Conservation (phyloP, 2,329 filamentous ascomycete genomes). For the Periconia sp. region DNA sequence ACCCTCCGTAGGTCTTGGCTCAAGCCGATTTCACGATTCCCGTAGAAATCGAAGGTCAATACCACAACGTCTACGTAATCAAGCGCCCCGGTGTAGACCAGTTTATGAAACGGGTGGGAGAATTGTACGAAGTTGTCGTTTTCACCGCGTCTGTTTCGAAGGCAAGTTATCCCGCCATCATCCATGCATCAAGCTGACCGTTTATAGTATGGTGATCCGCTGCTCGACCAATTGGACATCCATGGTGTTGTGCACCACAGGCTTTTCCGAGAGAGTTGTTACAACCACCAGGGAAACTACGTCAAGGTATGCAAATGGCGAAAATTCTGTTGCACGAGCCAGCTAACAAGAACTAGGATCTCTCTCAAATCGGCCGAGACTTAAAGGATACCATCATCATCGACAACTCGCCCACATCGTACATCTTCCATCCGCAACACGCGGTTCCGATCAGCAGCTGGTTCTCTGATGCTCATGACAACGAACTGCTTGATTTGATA, state of each 20-base stretch:
- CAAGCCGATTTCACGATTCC: constrained; percentile 99
- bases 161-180: constrained; percentile 51
- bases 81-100: constrained; percentile 98
- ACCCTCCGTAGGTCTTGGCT: constrained; percentile 73
- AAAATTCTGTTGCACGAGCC: constrained; percentile 1
- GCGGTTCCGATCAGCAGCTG: constrained; percentile 99
- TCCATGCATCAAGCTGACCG: constrained; percentile 13
- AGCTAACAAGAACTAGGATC: constrained; percentile 58
- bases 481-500: constrained; percentile 95
- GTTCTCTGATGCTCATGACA: constrained; percentile 99
- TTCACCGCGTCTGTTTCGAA: constrained; percentile 99
- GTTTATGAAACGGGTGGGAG: constrained; percentile 98
- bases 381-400: constrained; percentile 98
- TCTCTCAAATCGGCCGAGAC: constrained; percentile 94
- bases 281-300: constrained; percentile 99
- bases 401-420: constrained; percentile 97
- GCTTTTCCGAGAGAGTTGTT: constrained; percentile 96
- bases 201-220: constrained; percentile 84
- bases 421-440: constrained; percentile 99
- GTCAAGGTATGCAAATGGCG: constrained; percentile 66
- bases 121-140: constrained; percentile 97
- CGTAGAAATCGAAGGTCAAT: constrained; percentile 97
- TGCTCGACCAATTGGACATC: constrained; percentile 95
- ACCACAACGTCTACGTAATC: constrained; percentile 99
- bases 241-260: constrained; percentile 95